Evolutionary conservation across 306 rosid species (phyloP).

Genomic region (Dalbergia cochinchinensis): DNA sequence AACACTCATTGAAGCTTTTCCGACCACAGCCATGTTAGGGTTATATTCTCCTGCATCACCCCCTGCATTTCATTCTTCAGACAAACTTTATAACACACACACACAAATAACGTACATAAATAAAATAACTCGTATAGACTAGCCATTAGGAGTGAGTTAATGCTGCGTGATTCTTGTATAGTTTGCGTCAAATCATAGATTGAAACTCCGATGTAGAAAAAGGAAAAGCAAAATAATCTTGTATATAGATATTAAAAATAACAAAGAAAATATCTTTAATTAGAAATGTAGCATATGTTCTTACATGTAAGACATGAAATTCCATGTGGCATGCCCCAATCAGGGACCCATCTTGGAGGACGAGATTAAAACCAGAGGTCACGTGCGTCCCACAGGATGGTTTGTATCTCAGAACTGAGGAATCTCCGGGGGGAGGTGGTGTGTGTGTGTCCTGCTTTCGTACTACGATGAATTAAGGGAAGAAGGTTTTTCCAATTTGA

Average conservation of each 20-base stretch:
- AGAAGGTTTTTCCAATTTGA: conserved; percentile 53
- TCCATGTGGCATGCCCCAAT: conserved; percentile 33
- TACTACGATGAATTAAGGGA: conserved; percentile 56
- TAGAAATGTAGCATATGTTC: not conserved
- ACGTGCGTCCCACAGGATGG: conserved; percentile 54
- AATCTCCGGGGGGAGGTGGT: conserved; percentile 41
- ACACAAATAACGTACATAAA: not conserved
- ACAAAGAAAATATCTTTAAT: too few species aligned
- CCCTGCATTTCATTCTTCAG: conserved; percentile 43
- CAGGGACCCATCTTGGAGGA: conserved; percentile 27
- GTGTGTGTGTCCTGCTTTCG: conserved; percentile 43
- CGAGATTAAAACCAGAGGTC: conserved; percentile 48
- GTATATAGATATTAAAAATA: too few species aligned
- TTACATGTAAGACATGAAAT: conserved; percentile 67
- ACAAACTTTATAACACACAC: not conserved
- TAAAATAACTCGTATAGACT: not conserved
- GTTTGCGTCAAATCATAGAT: too few species aligned
- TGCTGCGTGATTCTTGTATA: too few species aligned
- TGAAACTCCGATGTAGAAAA: too few species aligned
- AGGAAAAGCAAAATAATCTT: not conserved
- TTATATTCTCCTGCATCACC: conserved; percentile 33
- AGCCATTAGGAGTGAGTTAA: too few species aligned
- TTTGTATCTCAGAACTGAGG: not conserved
- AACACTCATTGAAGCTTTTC: conserved; percentile 56
- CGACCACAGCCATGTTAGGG: conserved; percentile 52